These are phyloP conservation scores for Gaillardinia entomophila DNA, from an alignment of 805 yeast genomes.

Conservation along the genomic window DNA sequence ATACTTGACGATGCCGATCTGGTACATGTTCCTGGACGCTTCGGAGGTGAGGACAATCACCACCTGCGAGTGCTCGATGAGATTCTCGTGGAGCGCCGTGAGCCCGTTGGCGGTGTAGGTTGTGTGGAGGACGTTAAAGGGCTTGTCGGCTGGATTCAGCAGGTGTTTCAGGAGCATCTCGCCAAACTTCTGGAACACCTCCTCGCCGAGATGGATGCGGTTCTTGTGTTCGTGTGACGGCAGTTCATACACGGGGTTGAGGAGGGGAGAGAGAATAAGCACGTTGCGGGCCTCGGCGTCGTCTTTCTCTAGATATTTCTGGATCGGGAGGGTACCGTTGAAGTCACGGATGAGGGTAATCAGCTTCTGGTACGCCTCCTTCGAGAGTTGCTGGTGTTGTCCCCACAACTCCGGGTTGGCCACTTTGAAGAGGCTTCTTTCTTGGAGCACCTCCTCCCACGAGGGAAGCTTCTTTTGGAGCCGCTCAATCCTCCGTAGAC, in stretches of 20 bases:
- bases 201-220: slow-evolving; percentile 40
- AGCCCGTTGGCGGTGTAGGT: slow-evolving; percentile 55
- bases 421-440: slow-evolving; percentile 21
- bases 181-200: slow-evolving; percentile 49
- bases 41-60: slow-evolving; percentile 53
- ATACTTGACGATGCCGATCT: slow-evolving; percentile 55
- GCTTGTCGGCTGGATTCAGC: slow-evolving; percentile 11
- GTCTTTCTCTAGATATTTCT: slow-evolving; percentile 27
- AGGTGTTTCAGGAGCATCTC: slow-evolving; percentile 35
- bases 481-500: slow-evolving; percentile 38
- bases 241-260: slow-evolving; percentile 29
- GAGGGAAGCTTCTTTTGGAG: slow-evolving; percentile 36
- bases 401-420: slow-evolving; percentile 28
- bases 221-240: slow-evolving; percentile 3
- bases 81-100: slow-evolving; percentile 48
- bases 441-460: slow-evolving; percentile 38
- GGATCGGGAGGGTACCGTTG: slow-evolving; percentile 44
- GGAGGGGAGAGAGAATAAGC: slow-evolving; percentile 31
- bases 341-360: slow-evolving; percentile 52
- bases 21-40: slow-evolving; percentile 55
- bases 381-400: slow-evolving; percentile 39
- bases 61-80: slow-evolving; percentile 46
- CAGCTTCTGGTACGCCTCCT: slow-evolving; percentile 43
- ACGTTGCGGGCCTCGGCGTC: slow-evolving; percentile 20
- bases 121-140: slow-evolving; percentile 49